Evolutionary conservation across 2,329 filamentous ascomycete species (phyloP).

Genomic region (Trichocomaceae sp.): DNA sequence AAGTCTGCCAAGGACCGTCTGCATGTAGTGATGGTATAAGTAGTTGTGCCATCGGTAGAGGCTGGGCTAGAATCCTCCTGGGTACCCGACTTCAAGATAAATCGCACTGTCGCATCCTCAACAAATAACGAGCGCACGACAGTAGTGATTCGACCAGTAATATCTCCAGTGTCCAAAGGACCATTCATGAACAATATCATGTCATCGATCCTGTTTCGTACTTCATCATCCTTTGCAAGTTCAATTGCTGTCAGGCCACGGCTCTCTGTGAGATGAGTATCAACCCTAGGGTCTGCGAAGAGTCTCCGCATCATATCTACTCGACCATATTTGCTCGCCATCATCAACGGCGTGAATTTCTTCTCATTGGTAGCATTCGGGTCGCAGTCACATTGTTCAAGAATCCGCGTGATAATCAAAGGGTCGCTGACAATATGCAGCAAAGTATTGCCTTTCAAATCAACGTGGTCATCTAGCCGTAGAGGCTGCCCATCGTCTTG

Average conservation of each 20-base stretch:
- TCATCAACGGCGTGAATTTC: constrained; percentile 91
- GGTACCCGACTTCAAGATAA: constrained; percentile 89
- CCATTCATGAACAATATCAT: constrained; percentile 73
- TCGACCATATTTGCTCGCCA: constrained; percentile 95
- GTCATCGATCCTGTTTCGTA: constrained; percentile 93
- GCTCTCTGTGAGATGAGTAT: constrained; percentile 73
- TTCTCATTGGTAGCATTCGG: constrained; percentile 94
- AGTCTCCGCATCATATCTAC: constrained; percentile 86
- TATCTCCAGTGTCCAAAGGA: constrained; percentile 44
- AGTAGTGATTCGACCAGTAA: constrained; percentile 77
- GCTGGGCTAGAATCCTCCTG: constrained; percentile 45
- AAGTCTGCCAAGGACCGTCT: constrained; percentile 83
- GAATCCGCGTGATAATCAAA: constrained; percentile 64
- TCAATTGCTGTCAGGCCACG: constrained; percentile 91
- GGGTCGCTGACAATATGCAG: constrained; percentile 93
- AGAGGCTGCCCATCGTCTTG: constrained; percentile 75
- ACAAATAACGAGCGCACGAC: constrained; percentile 96
- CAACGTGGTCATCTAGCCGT: constrained; percentile 87
- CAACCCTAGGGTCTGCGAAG: constrained; percentile 81
- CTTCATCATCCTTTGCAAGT: constrained; percentile 94
- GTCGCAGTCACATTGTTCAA: constrained; percentile 85
- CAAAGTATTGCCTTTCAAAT: constrained; percentile 86
- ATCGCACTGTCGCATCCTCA: constrained; percentile 85
- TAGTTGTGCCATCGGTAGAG: constrained; percentile 51
- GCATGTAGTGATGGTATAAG: constrained; percentile 85